These are phyloP conservation scores for Leccinum obscurum DNA, from an alignment of 768 basidiomycete species.

Conservation along the genomic window DNA sequence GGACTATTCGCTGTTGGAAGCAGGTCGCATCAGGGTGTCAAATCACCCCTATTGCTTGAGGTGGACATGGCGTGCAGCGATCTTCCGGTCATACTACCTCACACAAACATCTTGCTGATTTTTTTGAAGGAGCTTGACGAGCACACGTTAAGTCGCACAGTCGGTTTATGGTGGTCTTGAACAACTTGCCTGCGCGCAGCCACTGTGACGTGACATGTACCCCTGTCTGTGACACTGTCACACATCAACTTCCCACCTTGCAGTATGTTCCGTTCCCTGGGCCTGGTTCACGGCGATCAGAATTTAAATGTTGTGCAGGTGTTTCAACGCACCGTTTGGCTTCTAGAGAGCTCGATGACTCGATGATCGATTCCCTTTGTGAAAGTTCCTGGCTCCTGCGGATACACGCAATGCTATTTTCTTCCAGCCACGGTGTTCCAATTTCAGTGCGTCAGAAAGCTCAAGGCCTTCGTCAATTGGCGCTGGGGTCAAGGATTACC, in stretches of 20 bases:
- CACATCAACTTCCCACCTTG: constrained; percentile 12
- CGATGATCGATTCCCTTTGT: not conserved
- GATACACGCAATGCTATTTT: not conserved
- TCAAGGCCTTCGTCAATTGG: not conserved
- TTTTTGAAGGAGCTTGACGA: constrained; percentile 23
- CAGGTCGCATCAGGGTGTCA: constrained; percentile 2
- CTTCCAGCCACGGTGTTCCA: constrained; percentile 11
- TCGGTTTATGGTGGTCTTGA: constrained; percentile 27
- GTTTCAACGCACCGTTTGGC: constrained; percentile 4
- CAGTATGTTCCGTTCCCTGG: constrained; percentile 1
- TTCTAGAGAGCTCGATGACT: not conserved
- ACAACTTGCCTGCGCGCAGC: constrained; percentile 29
- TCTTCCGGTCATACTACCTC: constrained; percentile 26
- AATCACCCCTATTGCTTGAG: constrained; percentile 12
- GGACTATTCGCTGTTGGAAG: constrained; percentile 4
- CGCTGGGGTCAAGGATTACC: constrained; percentile 1
- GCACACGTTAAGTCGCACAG: constrained; percentile 33
- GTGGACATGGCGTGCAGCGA: constrained; percentile 2
- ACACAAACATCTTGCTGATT: constrained; percentile 26
- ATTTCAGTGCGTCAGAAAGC: constrained; percentile 8
- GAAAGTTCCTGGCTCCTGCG: not conserved
- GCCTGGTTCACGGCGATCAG: not conserved
- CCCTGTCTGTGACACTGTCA: constrained; percentile 33
- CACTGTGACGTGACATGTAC: constrained; percentile 29
- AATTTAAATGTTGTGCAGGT: not conserved